phyloP scores from a whole-genome alignment of 2,329 filamentous ascomycete species.

The Ophiostoma pallidulum region DNA sequence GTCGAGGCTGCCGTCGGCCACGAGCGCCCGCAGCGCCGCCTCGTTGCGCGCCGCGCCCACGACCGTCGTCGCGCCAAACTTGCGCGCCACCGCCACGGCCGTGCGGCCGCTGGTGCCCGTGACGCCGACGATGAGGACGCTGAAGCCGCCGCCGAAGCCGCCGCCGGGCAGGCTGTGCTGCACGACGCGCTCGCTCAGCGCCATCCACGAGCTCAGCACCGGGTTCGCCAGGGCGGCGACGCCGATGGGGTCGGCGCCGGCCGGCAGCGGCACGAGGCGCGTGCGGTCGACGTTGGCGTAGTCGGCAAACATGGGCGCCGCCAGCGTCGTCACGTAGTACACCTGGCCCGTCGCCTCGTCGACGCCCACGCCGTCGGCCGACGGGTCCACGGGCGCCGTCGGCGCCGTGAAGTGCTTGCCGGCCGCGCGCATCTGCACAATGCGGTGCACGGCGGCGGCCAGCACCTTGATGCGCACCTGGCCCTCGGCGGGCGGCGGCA shows the following conservation, averaged over 20 bases:
- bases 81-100: conserved; percentile 38
- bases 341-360: conserved; percentile 34
- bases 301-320: conserved; percentile 31
- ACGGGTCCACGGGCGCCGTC: conserved; percentile 40
- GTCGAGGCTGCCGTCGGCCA: conserved; percentile 31
- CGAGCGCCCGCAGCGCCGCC: conserved; percentile 26
- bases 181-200: conserved; percentile 35
- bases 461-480: conserved; percentile 41
- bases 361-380: conserved; percentile 43
- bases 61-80: conserved; percentile 39
- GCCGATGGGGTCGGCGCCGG: conserved; percentile 35
- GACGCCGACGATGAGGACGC: conserved; percentile 69
- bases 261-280: conserved; percentile 32
- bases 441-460: conserved; percentile 41
- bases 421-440: conserved; percentile 43
- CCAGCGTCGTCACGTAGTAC: conserved; percentile 40
- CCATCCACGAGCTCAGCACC: conserved; percentile 49
- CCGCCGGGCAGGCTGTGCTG: conserved; percentile 23
- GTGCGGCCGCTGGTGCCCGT: conserved; percentile 68
- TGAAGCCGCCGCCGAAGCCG: conserved; percentile 32
- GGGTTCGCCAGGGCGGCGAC: conserved; percentile 47
- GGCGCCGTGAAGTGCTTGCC: conserved; percentile 45
- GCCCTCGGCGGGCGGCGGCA: conserved; percentile 5
- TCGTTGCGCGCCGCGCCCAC: conserved; percentile 43
- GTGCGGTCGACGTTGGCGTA: conserved; percentile 36